These are phyloP conservation scores for Phytopythium sindhum DNA, from an alignment of 352 stramenopile genomes.

Conservation along the genomic window DNA sequence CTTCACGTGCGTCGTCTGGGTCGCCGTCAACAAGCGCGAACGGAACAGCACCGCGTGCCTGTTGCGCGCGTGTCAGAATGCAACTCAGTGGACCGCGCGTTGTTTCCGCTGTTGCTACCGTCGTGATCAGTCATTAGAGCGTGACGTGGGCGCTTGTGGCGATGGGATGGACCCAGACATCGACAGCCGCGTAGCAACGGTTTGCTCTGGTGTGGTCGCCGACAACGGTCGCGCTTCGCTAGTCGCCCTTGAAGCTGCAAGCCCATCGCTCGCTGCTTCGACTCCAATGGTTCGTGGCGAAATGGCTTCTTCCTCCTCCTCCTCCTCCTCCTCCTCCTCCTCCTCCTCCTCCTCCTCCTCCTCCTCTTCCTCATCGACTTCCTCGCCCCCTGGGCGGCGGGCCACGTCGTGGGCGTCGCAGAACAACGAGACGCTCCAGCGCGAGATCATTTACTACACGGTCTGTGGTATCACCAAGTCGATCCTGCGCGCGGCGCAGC, in stretches of 20 bases:
- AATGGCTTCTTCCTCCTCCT: not conserved
- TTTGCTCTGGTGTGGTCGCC: not conserved
- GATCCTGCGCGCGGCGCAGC: conserved; percentile 52
- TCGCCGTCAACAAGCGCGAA: conserved; percentile 54
- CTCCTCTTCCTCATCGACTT: not conserved
- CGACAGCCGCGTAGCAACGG: not conserved
- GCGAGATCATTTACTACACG: conserved; percentile 85
- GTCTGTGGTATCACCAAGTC: conserved; percentile 76
- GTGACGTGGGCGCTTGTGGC: conserved; percentile 6
- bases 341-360: not conserved
- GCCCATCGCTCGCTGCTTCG: not conserved
- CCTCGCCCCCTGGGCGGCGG: conserved; percentile 10
- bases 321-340: not conserved
- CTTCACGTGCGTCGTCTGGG: conserved; percentile 59
- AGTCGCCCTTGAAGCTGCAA: not conserved
- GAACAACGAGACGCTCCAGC: conserved; percentile 70
- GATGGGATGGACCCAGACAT: not conserved
- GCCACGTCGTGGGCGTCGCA: conserved; percentile 45
- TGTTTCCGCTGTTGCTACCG: not conserved
- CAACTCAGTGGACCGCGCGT: not conserved
- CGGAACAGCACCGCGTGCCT: conserved; percentile 19
- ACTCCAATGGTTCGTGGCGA: not conserved
- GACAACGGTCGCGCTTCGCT: not conserved
- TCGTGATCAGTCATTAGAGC: not conserved
- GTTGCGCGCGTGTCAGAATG: not conserved